phyloP scores from a whole-genome alignment of 129 eudicot genomes.

The Flaveria trinervia region DNA sequence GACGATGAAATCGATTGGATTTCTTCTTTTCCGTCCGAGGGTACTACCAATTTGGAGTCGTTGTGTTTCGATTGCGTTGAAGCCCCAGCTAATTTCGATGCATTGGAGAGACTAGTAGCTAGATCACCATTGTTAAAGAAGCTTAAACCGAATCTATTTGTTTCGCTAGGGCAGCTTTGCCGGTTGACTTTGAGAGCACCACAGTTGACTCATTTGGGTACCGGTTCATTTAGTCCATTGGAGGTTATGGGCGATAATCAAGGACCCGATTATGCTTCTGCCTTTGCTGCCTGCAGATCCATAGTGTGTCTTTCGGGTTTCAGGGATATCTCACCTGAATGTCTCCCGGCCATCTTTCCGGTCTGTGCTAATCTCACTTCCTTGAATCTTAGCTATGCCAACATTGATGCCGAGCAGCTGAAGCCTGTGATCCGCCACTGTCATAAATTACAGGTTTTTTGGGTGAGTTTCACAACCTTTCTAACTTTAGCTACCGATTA shows the following conservation, averaged over 20 bases:
- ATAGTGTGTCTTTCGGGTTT: slow-evolving; percentile 71
- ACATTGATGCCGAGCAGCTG: slow-evolving; percentile 52
- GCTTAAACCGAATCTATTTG: slow-evolving; percentile 57
- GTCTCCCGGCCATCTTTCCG: slow-evolving; percentile 52
- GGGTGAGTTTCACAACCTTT: slow-evolving; percentile 43
- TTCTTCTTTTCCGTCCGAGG: slow-evolving; percentile 57
- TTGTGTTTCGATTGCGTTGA: slow-evolving; percentile 72
- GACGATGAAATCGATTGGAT: slow-evolving; percentile 80
- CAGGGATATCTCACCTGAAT: slow-evolving; percentile 51
- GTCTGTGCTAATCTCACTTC: slow-evolving; percentile 72
- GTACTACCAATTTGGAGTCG: slow-evolving; percentile 54
- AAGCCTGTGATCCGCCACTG: slow-evolving; percentile 60
- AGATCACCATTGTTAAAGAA: slow-evolving; percentile 65
- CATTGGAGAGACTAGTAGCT: slow-evolving; percentile 63
- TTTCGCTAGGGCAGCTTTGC: slow-evolving; percentile 56
- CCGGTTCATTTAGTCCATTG: slow-evolving; percentile 55
- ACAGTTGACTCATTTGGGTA: slow-evolving; percentile 74
- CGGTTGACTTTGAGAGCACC: slow-evolving; percentile 62
- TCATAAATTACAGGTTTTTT: slow-evolving; percentile 69
- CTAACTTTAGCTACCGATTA: neutral
- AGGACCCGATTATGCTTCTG: slow-evolving; percentile 58
- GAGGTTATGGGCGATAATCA: slow-evolving; percentile 41
- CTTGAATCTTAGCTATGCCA: slow-evolving; percentile 69
- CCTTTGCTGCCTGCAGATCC: slow-evolving; percentile 73
- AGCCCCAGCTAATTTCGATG: slow-evolving; percentile 50